These are phyloP conservation scores for Penicillium antarcticum DNA, from an alignment of 495 filamentous ascomycete species.

Conservation along the genomic window DNA sequence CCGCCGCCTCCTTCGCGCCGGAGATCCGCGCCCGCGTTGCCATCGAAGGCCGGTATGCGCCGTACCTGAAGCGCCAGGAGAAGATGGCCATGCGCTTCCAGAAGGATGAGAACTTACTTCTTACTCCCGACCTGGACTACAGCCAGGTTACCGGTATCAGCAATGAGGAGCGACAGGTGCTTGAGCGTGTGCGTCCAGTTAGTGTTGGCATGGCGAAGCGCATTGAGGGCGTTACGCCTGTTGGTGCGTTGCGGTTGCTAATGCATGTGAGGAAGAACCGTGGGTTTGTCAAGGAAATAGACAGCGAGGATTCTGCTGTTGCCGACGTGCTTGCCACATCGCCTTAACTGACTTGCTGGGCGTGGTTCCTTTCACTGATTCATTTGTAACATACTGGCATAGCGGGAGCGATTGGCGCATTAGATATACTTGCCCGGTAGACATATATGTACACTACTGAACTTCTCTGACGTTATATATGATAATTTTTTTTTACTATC, in stretches of 20 bases:
- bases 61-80: conserved; percentile 72
- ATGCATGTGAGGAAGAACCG: conserved; percentile 36
- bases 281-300: conserved; percentile 16
- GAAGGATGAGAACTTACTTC: conserved; percentile 68
- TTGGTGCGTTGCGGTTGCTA: conserved; percentile 44
- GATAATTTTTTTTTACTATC: too few relatives aligned
- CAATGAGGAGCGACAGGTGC: conserved; percentile 67
- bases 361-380: not conserved
- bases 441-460: not conserved
- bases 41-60: conserved; percentile 81
- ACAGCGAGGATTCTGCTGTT: conserved; percentile 12
- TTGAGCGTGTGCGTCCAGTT: conserved; percentile 70
- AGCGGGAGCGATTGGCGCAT: conserved; percentile 7
- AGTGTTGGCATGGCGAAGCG: conserved; percentile 84
- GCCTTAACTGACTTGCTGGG: not conserved
- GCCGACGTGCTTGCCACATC: conserved; percentile 14
- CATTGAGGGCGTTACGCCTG: conserved; percentile 72
- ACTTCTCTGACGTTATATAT: not conserved
- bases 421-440: conserved; percentile 3
- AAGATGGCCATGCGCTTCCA: conserved; percentile 60
- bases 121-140: conserved; percentile 81
- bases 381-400: conserved; percentile 5
- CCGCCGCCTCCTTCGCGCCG: conserved; percentile 48
- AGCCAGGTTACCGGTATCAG: conserved; percentile 66
- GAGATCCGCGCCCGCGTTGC: conserved; percentile 63